Evolutionary conservation across 2,329 filamentous ascomycete species (phyloP).

Genomic region (Herpotrichia juniperi): DNA sequence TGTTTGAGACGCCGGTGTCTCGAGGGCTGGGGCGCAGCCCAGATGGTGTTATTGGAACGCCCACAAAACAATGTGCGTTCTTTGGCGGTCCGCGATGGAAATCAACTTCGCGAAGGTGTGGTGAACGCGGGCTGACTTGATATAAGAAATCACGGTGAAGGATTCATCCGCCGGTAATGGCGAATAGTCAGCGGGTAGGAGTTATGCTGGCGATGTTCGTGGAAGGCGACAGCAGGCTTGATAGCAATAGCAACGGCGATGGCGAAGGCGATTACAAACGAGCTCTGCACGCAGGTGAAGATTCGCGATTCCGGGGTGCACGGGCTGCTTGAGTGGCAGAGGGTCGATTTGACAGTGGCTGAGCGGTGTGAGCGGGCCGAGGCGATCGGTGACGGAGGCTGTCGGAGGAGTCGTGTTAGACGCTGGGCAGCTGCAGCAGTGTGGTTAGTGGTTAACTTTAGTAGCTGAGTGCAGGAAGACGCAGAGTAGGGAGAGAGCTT

Average conservation of each 20-base stretch:
- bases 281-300: not conserved
- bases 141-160: constrained; percentile 39
- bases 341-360: not conserved
- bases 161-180: constrained; percentile 15
- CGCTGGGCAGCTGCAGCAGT: not conserved
- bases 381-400: not conserved
- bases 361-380: not conserved
- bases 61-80: constrained; percentile 45
- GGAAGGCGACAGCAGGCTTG: not conserved
- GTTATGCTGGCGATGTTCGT: not conserved
- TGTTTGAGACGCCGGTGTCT: constrained; percentile 46
- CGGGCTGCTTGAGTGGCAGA: not conserved
- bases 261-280: constrained; percentile 16
- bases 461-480: not conserved
- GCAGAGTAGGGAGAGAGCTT: not conserved
- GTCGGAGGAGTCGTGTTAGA: not conserved
- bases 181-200: constrained; percentile 5
- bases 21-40: constrained; percentile 47
- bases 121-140: constrained; percentile 31
- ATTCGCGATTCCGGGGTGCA: not conserved
- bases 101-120: constrained; percentile 35
- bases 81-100: constrained; percentile 33
- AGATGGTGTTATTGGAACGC: constrained; percentile 39
- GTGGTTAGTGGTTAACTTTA: not conserved
- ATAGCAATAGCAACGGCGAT: constrained; percentile 2